Conservation (phyloP, 176 grass and related monocot genomes). For the Microstegium vimineum region DNA sequence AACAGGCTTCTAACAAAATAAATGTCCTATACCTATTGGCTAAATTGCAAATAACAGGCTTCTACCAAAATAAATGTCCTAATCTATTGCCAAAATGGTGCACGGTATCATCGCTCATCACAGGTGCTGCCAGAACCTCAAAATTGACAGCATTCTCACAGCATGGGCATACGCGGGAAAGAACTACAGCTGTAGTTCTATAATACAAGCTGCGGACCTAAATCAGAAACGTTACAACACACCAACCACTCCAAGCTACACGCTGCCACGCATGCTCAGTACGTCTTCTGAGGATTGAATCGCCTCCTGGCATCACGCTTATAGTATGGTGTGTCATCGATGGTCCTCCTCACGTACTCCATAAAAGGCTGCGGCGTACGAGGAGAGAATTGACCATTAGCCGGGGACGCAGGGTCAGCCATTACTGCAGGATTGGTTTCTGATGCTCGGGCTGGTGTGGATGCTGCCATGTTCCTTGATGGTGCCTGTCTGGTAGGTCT, state of each 20-base stretch:
- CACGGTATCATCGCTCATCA: neutral
- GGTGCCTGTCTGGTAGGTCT: slow-evolving; percentile 37
- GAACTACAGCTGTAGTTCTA: neutral
- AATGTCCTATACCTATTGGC: neutral
- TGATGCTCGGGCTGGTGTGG: slow-evolving; percentile 4
- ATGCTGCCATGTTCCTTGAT: neutral
- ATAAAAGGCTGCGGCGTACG: slow-evolving; percentile 74
- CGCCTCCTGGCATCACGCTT: slow-evolving; percentile 64
- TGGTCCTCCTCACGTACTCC: slow-evolving; percentile 90
- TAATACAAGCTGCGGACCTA: slow-evolving; percentile 16
- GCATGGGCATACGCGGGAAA: neutral
- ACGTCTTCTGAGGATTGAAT: slow-evolving; percentile 82
- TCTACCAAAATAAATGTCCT: neutral
- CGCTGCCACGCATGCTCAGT: slow-evolving; percentile 24
- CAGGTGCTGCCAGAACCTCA: slow-evolving; percentile 15
- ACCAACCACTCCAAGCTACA: neutral
- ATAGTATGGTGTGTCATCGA: slow-evolving; percentile 90
- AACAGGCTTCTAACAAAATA: neutral
- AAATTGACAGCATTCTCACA: slow-evolving; percentile 27
- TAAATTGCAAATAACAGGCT: neutral
- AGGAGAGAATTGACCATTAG: slow-evolving; percentile 34
- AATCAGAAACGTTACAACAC: neutral
- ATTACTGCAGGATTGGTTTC: neutral
- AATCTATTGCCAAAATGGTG: neutral
- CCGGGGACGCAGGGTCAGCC: slow-evolving; percentile 31